These are phyloP conservation scores for Apophysomyces ossiformis DNA, from an alignment of 371 early-diverging fungal species.

Conservation along the genomic window DNA sequence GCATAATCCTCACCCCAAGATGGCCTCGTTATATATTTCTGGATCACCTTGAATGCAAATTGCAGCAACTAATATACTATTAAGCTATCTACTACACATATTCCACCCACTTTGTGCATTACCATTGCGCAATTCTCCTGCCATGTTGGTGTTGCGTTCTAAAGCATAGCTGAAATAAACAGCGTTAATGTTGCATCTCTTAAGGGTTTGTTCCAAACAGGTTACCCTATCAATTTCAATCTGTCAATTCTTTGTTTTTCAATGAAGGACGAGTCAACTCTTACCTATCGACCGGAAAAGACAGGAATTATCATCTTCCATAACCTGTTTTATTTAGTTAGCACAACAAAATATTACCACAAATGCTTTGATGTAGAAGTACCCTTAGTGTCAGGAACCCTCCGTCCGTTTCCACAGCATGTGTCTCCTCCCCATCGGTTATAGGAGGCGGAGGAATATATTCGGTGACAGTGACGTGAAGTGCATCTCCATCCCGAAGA, in stretches of 20 bases:
- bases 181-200: not conserved
- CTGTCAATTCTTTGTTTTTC: no score
- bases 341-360: conserved; percentile 14
- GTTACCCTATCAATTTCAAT: not conserved
- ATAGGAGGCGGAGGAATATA: not conserved
- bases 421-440: not conserved
- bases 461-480: conserved; percentile 32
- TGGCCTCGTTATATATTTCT: conserved; percentile 25
- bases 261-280: not conserved
- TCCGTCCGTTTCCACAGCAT: conserved; percentile 20
- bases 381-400: conserved; percentile 29
- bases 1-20: conserved; percentile 17
- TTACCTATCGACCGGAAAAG: conserved; percentile 57
- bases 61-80: conserved; percentile 18
- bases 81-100: not conserved
- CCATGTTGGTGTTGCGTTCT: conserved; percentile 26
- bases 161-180: conserved; percentile 40
- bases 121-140: conserved; percentile 45
- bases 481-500: conserved; percentile 42
- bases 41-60: conserved; percentile 25
- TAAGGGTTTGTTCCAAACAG: not conserved
- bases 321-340: conserved; percentile 32
- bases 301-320: conserved; percentile 62
- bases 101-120: not conserved
- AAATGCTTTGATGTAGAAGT: conserved; percentile 14